Conservation (phyloP, 306 rosid genomes). For the Casuarina equisetifolia region DNA sequence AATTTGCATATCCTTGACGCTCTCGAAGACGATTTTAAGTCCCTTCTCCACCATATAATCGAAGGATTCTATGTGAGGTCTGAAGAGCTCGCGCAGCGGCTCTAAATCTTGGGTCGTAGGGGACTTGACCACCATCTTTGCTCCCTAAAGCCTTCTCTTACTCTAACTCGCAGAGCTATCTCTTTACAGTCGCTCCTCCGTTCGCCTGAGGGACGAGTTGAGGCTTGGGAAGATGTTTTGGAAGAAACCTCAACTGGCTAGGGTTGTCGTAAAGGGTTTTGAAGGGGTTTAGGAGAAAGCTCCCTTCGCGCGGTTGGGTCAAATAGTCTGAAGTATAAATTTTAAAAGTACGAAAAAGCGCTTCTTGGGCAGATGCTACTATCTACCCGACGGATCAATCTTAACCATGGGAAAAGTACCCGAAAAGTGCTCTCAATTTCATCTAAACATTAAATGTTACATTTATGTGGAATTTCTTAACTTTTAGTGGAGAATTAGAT, state of each 20-base stretch:
- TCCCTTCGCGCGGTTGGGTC: too few species aligned
- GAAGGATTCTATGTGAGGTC: constrained; percentile 80
- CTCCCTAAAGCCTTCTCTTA: not conserved
- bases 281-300: too few species aligned
- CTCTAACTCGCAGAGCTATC: not conserved
- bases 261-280: too few species aligned
- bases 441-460: too few species aligned
- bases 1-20: constrained; percentile 51
- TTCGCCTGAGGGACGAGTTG: not conserved
- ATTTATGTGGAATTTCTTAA: too few species aligned
- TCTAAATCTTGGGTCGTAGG: constrained; percentile 30
- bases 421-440: too few species aligned
- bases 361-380: too few species aligned
- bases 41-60: constrained; percentile 62
- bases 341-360: too few species aligned
- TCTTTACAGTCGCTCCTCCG: not conserved
- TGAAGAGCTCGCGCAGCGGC: constrained; percentile 57
- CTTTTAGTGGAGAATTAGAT: too few species aligned
- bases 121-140: constrained; percentile 37
- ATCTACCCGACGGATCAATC: too few species aligned
- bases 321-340: too few species aligned
- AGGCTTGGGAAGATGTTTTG: not conserved
- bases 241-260: not conserved
- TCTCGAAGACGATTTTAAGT: constrained; percentile 40
- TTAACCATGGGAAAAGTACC: too few species aligned